Evolutionary conservation across 164 flowering plant species (phyloP), one percentile per base, ranked within the genome.

Genomic region (Berberis vulgaris): DNA sequence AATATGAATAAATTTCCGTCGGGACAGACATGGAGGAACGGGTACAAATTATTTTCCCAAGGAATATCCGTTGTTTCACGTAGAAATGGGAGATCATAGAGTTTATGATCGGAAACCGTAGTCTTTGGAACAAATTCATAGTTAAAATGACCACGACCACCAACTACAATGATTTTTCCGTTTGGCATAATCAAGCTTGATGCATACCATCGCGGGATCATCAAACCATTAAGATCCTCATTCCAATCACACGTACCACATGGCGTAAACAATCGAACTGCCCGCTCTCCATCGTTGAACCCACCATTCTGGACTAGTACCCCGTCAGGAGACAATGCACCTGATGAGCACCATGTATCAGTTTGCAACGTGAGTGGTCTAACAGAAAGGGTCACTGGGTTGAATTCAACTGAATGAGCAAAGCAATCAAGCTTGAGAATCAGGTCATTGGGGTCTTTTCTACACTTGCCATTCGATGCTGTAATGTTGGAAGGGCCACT

Each of bases 331-430:
- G 41, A 13, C 39, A 86, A 66, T 26, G 92, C 56, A 60, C 90
- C 98, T 55, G 97, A 93, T 69, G 96, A 89, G 76, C 98, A 93
- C 87, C 88, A 93, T 0, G 90, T 78, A 79, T 90, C 86, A 54
- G 94, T 80, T 6, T 69, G 83, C 45, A 93, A 65, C 57, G 59
- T 73, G 63, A 93, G 82, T 0, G 98, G 90, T 1, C 96, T 86
- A 71, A 79, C 59, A 5, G 86, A 60, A 76, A 86, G 84, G 74
- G 84, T 49, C 2, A 57, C 61, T 70, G 80, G 45, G 77, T 85
- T 80, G 80, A 85, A 90, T 6, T 77, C 62, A 64, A 85, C 39
- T n/a, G 97, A 88, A 67, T 90, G 98, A 1, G 97, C 93, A 13
- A 96, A 76, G 83, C 97, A 90, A 70, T 89, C 95, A 10, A 45